Evolutionary conservation across 2,329 filamentous ascomycete genomes (phyloP).

Genomic region (Capronia americana): DNA sequence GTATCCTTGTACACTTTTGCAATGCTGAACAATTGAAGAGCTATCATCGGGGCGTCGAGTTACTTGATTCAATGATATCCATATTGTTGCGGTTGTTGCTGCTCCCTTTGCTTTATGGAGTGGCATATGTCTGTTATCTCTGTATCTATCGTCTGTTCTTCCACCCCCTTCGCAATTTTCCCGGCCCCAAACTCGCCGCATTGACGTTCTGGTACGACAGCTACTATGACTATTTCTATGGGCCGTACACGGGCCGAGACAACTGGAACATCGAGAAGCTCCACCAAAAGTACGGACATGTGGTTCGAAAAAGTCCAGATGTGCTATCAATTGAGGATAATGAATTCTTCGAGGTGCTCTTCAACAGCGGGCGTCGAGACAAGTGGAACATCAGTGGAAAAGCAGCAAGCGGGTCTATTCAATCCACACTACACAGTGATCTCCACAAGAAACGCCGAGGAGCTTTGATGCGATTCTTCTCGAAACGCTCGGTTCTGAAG

Average conservation of each 20-base stretch:
- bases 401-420: conserved; percentile 4
- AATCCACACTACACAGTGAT: conserved; percentile 46
- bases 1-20: too few relatives aligned
- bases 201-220: conserved; percentile 41
- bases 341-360: conserved; percentile 29
- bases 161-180: conserved; percentile 44
- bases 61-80: too few relatives aligned
- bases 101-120: too few relatives aligned
- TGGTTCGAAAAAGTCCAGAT: conserved; percentile 28
- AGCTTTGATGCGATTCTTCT: conserved; percentile 1
- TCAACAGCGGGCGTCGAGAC: conserved; percentile 16
- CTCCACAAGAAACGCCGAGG: conserved; percentile 23
- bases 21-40: too few relatives aligned
- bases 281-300: conserved; percentile 14
- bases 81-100: too few relatives aligned
- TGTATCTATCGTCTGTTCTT: conserved; percentile 33
- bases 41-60: too few relatives aligned
- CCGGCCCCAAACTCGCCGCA: conserved; percentile 45
- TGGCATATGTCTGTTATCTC: too few relatives aligned
- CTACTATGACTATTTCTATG: conserved; percentile 41
- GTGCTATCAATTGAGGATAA: conserved; percentile 26
- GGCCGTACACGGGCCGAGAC: conserved; percentile 40
- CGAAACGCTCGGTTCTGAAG: not conserved
- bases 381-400: conserved; percentile 16
- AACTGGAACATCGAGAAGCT: conserved; percentile 42